Evolutionary conservation across 805 yeast species (phyloP), one percentile per base, ranked within the genome.

Genomic region (Schwanniomyces yamadae): DNA sequence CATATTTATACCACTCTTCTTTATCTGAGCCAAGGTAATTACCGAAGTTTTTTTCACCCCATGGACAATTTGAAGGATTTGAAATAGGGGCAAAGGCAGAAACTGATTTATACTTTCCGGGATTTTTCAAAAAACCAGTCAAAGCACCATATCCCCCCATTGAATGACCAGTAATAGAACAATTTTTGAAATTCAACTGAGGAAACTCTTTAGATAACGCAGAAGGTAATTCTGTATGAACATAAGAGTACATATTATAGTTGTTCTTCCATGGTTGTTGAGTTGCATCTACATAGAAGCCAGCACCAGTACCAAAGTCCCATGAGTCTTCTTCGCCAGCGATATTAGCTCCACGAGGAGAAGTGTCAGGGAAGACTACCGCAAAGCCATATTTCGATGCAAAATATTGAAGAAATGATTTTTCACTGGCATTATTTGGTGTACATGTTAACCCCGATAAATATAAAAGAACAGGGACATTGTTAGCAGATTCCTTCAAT

Each of bases 111-210:
- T 84, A 91, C 50, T 68, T 69, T 1, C 80, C 82, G 1, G 90
- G 86, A 57, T 84, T 78, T 44, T 72, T 76, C 41, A 91, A 63
- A 46, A 71, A 75, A 11, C 77, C 73, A 41, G 83, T 66, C 41
- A 91, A 62, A 0, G 99, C 95, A 39, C 98, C 99, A 57, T 77
- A 87, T 1, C 99, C 99, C 33, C 99, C 99, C 98, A 93, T 93
- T 1, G 99, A 93, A 60, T 93, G 98, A 28, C 99, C 99, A n/a
- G 93, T 80, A 46, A 91, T 78, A 14, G 91, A 76, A 34, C 80
- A 73, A 25, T 63, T 57, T 17, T 33, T 31, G 43, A 82, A 80
- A 59, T 91, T 88, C 41, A 91, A 65, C 26, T 62, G 59, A 2
- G 64, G 41, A 36, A 59, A 73, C 12, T 63, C 59, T 19, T 54